Evolutionary conservation across 2,329 filamentous ascomycete species (phyloP), one percentile per base, ranked within the genome.

Genomic region (Diaporthe aspalathi): DNA sequence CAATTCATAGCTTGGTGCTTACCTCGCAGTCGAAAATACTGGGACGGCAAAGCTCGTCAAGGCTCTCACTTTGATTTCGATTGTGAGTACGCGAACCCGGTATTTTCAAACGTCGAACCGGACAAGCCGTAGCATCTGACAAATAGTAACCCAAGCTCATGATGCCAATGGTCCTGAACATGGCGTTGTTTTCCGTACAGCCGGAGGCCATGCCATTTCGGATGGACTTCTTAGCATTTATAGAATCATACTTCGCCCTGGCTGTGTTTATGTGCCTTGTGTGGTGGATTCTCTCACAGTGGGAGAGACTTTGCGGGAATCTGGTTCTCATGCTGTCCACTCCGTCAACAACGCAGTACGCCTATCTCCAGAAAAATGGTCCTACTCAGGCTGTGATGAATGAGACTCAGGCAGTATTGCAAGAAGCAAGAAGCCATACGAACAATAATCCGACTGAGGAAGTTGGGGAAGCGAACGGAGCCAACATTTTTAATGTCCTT

Each of bases 31-130:
- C 9, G 66, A 68, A 16, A 68, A 57, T 9, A 68, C 43, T 8
- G 66, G 66, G 11, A 68, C 52, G 1, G 66, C 66, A 2, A 57
- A 38, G 5, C 16, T 68, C 8, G 66, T 68, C 16, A 68, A 57
- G 43, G 52, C 24, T 14, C 40, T 68, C 1, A 68, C 52, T 27
- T 9, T 68, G 1, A 56, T 68, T 35, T 56, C 52, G 11, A 57
- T 68, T 49, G 66, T 68, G 11, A 49, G 66, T 38, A 1, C 3
- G 9, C 22, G 5, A 7, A 1, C 29, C 12, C 9, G 6, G 32
- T 1, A 12, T n/a, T 14, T 35, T 35, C n/a, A n/a, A n/a, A 49
- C 8, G n/a, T 14, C 29, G 45, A 45, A 12, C 11, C 6, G 1
- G 1, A 29, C 3, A 5, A 4, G 6, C 8, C 12, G 27, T 16